Percentiles rank a stretch among this genome's conserved stretches.
Evolutionary conservation across 305 asterid genomes (phyloP).

Genomic region (Withania somnifera): DNA sequence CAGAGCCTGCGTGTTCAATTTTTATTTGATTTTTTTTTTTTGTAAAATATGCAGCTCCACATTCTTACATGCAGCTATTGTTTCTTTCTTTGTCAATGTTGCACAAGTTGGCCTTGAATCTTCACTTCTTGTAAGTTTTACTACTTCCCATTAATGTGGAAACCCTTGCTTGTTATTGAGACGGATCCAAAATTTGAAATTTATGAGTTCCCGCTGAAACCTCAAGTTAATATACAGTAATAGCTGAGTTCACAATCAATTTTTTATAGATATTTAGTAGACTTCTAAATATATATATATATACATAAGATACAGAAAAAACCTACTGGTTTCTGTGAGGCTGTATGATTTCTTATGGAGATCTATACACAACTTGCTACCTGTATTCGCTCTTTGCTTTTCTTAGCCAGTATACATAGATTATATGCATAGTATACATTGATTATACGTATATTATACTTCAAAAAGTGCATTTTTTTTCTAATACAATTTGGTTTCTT

Average conservation of each 20-base stretch:
- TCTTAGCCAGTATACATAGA: not conserved
- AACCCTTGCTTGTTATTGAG: accelerated
- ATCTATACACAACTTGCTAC: not conserved
- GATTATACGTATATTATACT: not conserved
- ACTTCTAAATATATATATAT: not conserved
- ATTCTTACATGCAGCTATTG: constrained; percentile 62
- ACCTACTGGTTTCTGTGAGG: not conserved
- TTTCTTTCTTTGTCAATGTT: constrained; percentile 52
- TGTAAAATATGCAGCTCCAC: constrained; percentile 42
- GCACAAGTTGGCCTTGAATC: constrained; percentile 66
- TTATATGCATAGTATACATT: not conserved
- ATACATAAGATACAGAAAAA: not conserved
- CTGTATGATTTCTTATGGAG: too few relatives aligned
- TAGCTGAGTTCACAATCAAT: not conserved
- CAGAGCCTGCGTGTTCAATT: not conserved
- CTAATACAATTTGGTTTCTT: not conserved
- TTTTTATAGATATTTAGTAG: not conserved
- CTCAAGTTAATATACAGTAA: not conserved
- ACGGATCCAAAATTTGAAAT: not conserved
- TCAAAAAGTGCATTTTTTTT: not conserved
- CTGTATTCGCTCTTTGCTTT: not conserved
- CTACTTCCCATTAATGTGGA: not conserved
- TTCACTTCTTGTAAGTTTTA: constrained; percentile 44
- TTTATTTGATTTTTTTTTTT: not conserved
- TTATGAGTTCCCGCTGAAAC: not conserved